Base-by-base conservation (phyloP, 148 eudicot genomes). In the Silene conica region DNA sequence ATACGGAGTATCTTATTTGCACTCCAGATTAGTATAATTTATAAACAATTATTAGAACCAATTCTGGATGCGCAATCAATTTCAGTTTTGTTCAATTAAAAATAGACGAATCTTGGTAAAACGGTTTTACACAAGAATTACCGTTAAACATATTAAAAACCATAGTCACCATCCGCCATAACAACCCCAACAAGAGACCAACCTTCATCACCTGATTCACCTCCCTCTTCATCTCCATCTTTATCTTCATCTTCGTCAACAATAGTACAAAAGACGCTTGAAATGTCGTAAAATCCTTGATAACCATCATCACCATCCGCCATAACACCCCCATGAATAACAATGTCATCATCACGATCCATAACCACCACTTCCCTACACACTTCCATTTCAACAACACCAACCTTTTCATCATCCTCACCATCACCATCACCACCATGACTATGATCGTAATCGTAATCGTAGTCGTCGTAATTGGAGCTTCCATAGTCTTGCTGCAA, bases 111-210 rank as follows among this genome's bases (percentile, higher is more conserved):
- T 1, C 2, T 26, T 26, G 28, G 28, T 26, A 26, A 26, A 26
- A 26, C 28, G 28, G 28, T 26, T 26, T 26, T 26, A 26, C 2
- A 26, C 28, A 2, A 26, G 28, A 26, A 26, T 26, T 26, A 26
- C 2, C 28, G 28, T 38, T 38, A 6, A 38, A 18, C n/a, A 52
- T 55, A 28, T 10, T 9, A 69, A 13, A 8, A 28, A 46, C 21
- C 74, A 57, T 26, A 57, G 3, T 6, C 9, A 23, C 12, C 16
- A 38, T 60, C 26, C 5, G 71, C 59, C 0, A 66, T 74, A 64
- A 77, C 38, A 82, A 82, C 71, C 74, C 86, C 87, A 64, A 90
- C 87, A 67, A 87, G 59, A 22, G 82, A 78, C 89, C 92, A 87
- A 28, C 80, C 86, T 70, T 84, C 90, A 23, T 90, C n/a, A n/a